Evolutionary conservation across 768 basidiomycete genomes (phyloP).

Genomic region (Auricularia cornea): DNA sequence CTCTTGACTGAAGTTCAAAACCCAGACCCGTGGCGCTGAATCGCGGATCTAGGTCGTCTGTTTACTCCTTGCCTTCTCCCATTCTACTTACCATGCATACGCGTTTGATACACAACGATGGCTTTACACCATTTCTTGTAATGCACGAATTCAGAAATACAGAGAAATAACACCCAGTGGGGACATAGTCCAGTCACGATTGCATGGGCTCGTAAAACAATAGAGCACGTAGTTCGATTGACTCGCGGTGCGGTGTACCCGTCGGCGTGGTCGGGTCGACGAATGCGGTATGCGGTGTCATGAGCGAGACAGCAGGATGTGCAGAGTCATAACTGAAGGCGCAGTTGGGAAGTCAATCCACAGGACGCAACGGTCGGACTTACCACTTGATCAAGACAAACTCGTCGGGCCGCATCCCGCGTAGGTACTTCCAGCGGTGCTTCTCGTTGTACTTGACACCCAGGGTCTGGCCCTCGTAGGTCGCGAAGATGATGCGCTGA

Average conservation of each 20-base stretch:
- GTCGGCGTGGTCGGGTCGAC: slow-evolving; percentile 43
- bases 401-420: slow-evolving; percentile 41
- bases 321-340: slow-evolving; percentile 27
- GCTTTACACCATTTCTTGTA: no score
- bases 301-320: slow-evolving; percentile 35
- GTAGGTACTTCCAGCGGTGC: slow-evolving; percentile 45
- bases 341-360: background rate
- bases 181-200: no score
- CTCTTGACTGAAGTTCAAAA: no score
- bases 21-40: no score
- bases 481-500: slow-evolving; percentile 38
- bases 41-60: no score
- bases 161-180: no score
- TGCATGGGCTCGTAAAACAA: slow-evolving; percentile 31
- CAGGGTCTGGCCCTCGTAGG: slow-evolving; percentile 45
- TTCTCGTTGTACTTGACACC: slow-evolving; percentile 37
- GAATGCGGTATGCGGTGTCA: slow-evolving; percentile 61
- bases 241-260: slow-evolving; percentile 38
- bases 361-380: slow-evolving; percentile 12
- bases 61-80: no score
- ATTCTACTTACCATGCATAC: no score
- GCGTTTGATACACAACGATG: no score
- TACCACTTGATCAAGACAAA: slow-evolving; percentile 47
- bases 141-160: no score
- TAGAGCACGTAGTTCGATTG: slow-evolving; percentile 35